These are phyloP conservation scores for Boletellus sp. DNA, from an alignment of 768 basidiomycete species.

Conservation along the genomic window DNA sequence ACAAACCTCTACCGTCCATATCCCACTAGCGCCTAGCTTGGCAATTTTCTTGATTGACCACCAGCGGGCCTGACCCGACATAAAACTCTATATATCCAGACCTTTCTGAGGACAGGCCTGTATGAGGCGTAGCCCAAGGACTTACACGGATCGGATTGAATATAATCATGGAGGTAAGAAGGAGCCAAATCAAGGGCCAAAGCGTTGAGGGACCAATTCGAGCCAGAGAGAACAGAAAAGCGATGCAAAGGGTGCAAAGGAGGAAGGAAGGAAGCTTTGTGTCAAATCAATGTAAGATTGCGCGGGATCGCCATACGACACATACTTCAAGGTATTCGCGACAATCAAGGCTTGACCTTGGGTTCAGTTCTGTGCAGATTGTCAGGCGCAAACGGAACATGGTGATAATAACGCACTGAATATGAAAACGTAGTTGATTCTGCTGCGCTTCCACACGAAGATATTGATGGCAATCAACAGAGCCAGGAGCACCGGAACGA, in stretches of 20 bases:
- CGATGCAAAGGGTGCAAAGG: conserved; percentile 67
- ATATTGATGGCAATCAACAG: conserved; percentile 83
- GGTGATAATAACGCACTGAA: conserved; percentile 51
- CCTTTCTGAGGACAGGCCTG: background rate
- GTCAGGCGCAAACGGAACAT: conserved; percentile 1
- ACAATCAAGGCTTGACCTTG: conserved; percentile 68
- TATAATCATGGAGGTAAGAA: conserved; percentile 52
- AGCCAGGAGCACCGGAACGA: conserved; percentile 72
- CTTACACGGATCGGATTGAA: conserved; percentile 72
- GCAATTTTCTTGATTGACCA: conserved; percentile 73
- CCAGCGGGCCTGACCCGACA: conserved; percentile 45
- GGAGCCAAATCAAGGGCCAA: conserved; percentile 84
- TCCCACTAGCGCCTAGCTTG: conserved; percentile 66
- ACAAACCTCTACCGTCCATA: conserved; percentile 67
- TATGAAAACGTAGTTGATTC: conserved; percentile 94
- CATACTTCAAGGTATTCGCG: conserved; percentile 70
- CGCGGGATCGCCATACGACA: conserved; percentile 5
- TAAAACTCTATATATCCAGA: conserved; percentile 45
- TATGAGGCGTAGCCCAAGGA: background rate
- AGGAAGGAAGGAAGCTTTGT: conserved; percentile 74
- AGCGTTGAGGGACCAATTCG: conserved; percentile 64
- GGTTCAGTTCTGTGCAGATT: conserved; percentile 55
- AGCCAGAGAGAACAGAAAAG: conserved; percentile 82
- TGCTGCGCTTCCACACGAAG: conserved; percentile 64
- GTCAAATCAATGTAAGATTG: conserved; percentile 1